These are phyloP conservation scores for Hippophae rhamnoides DNA, from an alignment of 306 rosid genomes.

Conservation along the genomic window DNA sequence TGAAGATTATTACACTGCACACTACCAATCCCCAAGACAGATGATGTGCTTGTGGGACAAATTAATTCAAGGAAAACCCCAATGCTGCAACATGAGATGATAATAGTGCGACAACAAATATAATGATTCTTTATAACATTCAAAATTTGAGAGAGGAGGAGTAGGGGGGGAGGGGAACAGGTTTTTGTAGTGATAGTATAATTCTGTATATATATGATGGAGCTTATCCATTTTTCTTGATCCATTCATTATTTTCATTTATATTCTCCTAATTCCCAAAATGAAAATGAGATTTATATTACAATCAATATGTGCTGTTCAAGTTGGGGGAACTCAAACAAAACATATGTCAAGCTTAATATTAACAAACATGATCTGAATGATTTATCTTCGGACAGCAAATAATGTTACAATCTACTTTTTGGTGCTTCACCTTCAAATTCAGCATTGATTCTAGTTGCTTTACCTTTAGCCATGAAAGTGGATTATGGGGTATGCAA, in stretches of 20 bases:
- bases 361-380: too few relatives aligned
- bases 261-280: neutral
- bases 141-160: slow-evolving; percentile 8
- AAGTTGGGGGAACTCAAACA: too few relatives aligned
- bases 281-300: neutral
- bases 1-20: slow-evolving; percentile 71
- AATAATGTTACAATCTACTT: too few relatives aligned
- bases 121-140: neutral
- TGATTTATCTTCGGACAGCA: too few relatives aligned
- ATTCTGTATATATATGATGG: slow-evolving; percentile 5
- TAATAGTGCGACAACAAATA: slow-evolving; percentile 8
- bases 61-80: slow-evolving; percentile 49
- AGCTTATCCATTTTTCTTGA: slow-evolving; percentile 17
- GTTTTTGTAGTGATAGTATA: slow-evolving; percentile 31
- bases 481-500: too few relatives aligned
- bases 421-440: too few relatives aligned
- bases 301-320: too few relatives aligned
- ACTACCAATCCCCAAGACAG: slow-evolving; percentile 88
- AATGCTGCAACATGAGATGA: slow-evolving; percentile 94
- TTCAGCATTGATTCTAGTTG: too few relatives aligned
- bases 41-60: slow-evolving; percentile 89
- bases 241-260: slow-evolving; percentile 16
- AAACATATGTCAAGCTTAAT: too few relatives aligned
- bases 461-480: too few relatives aligned
- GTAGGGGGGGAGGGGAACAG: slow-evolving; percentile 21